phyloP scores from a whole-genome alignment of 345 rosid species.

The Combretum micranthum region DNA sequence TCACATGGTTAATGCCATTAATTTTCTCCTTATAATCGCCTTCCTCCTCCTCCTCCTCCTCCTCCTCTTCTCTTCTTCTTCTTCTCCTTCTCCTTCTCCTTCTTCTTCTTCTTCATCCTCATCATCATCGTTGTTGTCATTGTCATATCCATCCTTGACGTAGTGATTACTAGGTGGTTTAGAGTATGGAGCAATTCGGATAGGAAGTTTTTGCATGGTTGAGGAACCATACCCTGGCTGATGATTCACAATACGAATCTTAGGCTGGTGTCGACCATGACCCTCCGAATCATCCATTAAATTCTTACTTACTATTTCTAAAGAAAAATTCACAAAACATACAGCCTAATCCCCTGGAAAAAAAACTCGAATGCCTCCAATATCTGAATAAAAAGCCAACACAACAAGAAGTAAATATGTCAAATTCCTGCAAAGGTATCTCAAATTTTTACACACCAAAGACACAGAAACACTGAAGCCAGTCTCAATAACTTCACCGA shows the following conservation, averaged over 20 bases:
- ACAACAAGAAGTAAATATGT: too few species aligned
- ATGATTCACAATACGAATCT: constrained; percentile 35
- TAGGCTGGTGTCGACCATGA: constrained; percentile 59
- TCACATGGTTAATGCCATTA: constrained; percentile 29
- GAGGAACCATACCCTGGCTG: constrained; percentile 37
- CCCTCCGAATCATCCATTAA: constrained; percentile 77
- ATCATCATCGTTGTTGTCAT: too few species aligned
- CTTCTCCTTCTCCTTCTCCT: constrained; percentile 11
- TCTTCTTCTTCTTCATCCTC: too few species aligned
- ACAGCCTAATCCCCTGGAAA: background rate
- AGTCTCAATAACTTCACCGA: background rate
- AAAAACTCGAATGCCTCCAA: background rate
- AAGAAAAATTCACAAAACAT: background rate
- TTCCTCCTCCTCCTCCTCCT: constrained; percentile 33
- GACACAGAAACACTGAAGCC: too few species aligned
- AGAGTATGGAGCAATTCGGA: constrained; percentile 26
- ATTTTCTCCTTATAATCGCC: constrained; percentile 21
- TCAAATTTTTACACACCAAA: too few species aligned
- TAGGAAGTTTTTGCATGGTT: constrained; percentile 52
- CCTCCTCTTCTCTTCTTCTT: constrained; percentile 24
- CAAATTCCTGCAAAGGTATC: too few species aligned
- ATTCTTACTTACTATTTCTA: constrained; percentile 10
- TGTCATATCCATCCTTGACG: constrained; percentile 35
- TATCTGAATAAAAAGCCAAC: background rate
- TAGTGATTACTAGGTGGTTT: constrained; percentile 23